Percentiles rank a stretch among this genome's conserved stretches.
phyloP scores from a whole-genome alignment of 2,329 filamentous ascomycete genomes.

The Fusarium sp. region DNA sequence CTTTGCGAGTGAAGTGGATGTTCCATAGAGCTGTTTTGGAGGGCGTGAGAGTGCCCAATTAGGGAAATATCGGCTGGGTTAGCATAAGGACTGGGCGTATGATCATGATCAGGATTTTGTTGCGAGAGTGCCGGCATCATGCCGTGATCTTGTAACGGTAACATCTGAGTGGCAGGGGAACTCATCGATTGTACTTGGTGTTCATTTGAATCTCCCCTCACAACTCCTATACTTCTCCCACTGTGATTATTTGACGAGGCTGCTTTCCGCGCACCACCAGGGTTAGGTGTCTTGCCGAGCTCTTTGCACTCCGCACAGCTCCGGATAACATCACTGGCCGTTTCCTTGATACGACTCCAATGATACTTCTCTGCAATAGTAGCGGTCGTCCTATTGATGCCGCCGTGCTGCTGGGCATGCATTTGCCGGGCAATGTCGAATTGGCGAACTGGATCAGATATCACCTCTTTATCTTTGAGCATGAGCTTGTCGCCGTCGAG shows the following conservation, averaged over 20 bases:
- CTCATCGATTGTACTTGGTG: slow-evolving; percentile 30
- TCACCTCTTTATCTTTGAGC: slow-evolving; percentile 98
- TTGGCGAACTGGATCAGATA: slow-evolving; percentile 88
- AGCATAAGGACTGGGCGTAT: slow-evolving; percentile 56
- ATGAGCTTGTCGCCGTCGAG: slow-evolving; percentile 82
- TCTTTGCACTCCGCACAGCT: slow-evolving; percentile 93
- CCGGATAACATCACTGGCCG: slow-evolving; percentile 91
- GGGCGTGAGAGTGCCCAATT: slow-evolving; percentile 54
- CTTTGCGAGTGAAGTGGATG: slow-evolving; percentile 45
- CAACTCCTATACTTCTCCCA: slow-evolving; percentile 14
- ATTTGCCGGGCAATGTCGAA: slow-evolving; percentile 86
- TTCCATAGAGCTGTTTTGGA: slow-evolving; percentile 44
- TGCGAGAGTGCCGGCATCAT: slow-evolving; percentile 46
- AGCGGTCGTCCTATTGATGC: slow-evolving; percentile 98
- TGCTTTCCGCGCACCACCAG: slow-evolving; percentile 43
- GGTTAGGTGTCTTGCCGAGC: slow-evolving; percentile 66
- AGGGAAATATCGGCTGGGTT: slow-evolving; percentile 62
- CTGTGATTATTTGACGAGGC: slow-evolving; percentile 10
- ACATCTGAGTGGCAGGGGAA: slow-evolving; percentile 37
- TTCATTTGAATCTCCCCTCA: slow-evolving; percentile 14
- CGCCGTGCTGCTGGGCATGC: slow-evolving; percentile 82
- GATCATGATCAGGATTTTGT: slow-evolving; percentile 37
- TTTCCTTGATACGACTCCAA: slow-evolving; percentile 98
- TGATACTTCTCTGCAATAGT: slow-evolving; percentile 94
- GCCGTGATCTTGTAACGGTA: slow-evolving; percentile 47